Evolutionary conservation across 1,284 basidiomycete species (phyloP), one percentile per base, ranked within the genome.

Genomic region (Ceratobasidium sp.): DNA sequence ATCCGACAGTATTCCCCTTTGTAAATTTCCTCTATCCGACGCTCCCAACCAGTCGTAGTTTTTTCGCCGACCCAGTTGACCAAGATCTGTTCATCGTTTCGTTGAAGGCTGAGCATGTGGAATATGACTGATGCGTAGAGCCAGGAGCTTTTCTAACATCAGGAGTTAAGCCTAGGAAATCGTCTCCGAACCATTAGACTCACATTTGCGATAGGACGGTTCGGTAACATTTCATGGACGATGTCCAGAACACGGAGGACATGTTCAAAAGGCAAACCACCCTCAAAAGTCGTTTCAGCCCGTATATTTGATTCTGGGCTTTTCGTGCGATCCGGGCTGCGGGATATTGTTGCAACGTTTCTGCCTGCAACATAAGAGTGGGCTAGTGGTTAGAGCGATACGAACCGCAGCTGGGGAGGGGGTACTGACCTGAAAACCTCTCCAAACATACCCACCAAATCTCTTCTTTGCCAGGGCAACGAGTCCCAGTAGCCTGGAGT

Each of bases 361-460:
- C 28, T 25, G 3, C 46, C 61, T 63, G n/a, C 16, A 21, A 28
- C 28, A 11, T 40, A 56, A 9, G 4, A 38, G 11, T 12, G 23
- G 44, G 5, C 12, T 25, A 42, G n/a, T n/a, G 40, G 9, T 46
- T 18, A 7, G 18, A 33, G 18, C 8, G 12, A n/a, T 7, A 4
- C 14, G 23, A 18, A 25, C 1, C 40, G 38, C n/a, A 62, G 9
- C 12, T 25, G 7, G 16, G 28, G 23, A 5, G 46, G 12, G 8
- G 8, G 18, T 25, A 42, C 36, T n/a, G 16, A 62, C 60, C 60
- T 48, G 42, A 28, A 25, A 44, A 62, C 28, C 61, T 25, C 46
- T 49, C 61, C 8, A 63, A n/a, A n/a, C 61, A 33, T 12, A 63
- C 30, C 44, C 46, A 63, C 61, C 61, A 63, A 25, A n/a, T 38